phyloP scores from a whole-genome alignment of 176 grass and related monocot genomes.

The Aegilops speltoides region DNA sequence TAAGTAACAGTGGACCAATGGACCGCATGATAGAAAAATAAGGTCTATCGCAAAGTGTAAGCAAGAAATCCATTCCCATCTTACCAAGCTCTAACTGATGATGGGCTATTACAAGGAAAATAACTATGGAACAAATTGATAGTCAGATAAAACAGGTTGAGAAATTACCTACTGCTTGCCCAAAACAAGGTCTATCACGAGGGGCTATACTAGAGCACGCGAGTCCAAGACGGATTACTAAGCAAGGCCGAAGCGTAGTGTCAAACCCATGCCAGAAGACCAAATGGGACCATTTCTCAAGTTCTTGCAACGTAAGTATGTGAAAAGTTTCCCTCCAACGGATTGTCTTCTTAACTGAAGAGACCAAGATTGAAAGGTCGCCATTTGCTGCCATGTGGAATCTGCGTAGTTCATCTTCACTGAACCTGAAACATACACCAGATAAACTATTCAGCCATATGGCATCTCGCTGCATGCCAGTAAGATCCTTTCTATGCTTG shows the following conservation, averaged over 20 bases:
- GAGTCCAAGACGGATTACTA: slow-evolving; percentile 85
- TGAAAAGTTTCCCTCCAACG: slow-evolving; percentile 87
- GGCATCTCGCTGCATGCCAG: slow-evolving; percentile 3
- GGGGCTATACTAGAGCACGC: slow-evolving; percentile 76
- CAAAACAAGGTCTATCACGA: slow-evolving; percentile 71
- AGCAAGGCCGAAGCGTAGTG: slow-evolving; percentile 80
- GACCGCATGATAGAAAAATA: slow-evolving; percentile 10
- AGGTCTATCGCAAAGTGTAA: slow-evolving; percentile 1
- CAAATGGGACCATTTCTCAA: slow-evolving; percentile 92
- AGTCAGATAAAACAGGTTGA: slow-evolving; percentile 16
- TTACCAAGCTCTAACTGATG: slow-evolving; percentile 17
- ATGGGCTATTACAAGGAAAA: neutral
- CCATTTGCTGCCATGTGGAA: slow-evolving; percentile 81
- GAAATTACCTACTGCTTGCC: slow-evolving; percentile 94
- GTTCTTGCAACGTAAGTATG: slow-evolving; percentile 88
- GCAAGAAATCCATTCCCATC: slow-evolving; percentile 24
- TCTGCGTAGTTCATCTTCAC: slow-evolving; percentile 76
- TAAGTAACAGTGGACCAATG: neutral
- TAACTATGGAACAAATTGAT: neutral
- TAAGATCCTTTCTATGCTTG: neutral
- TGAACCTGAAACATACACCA: slow-evolving; percentile 60
- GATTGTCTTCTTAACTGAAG: slow-evolving; percentile 90
- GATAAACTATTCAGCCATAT: slow-evolving; percentile 20
- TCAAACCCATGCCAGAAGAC: slow-evolving; percentile 99
- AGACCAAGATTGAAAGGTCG: slow-evolving; percentile 67